Conservation (phyloP, 169 alveolate species). For the Babesia ovis region DNA sequence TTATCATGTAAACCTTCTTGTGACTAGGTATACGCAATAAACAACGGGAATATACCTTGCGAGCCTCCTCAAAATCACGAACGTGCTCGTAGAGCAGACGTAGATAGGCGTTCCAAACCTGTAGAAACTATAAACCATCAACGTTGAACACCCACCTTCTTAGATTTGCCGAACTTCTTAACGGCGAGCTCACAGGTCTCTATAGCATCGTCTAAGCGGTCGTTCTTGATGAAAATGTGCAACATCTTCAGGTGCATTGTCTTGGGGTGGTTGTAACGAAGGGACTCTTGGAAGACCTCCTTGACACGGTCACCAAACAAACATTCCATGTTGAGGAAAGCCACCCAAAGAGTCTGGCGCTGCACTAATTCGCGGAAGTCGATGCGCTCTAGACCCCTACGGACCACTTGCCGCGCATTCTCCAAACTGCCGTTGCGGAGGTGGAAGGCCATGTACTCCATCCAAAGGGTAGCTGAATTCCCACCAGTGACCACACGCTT, state of each 20-base stretch:
- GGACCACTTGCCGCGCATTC: conserved; percentile 80
- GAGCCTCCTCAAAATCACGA: conserved; percentile 57
- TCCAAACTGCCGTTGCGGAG: conserved; percentile 75
- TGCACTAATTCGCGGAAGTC: conserved; percentile 77
- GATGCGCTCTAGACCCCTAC: conserved; percentile 77
- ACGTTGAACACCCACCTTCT: conserved; percentile 62
- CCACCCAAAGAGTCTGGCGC: conserved; percentile 79
- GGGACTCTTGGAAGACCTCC: conserved; percentile 71
- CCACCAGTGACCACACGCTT: conserved; percentile 48
- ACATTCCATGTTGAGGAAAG: conserved; percentile 83
- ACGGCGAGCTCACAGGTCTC: conserved; percentile 71
- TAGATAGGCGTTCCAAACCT: conserved; percentile 62
- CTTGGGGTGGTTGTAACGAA: conserved; percentile 72
- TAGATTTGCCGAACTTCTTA: conserved; percentile 71
- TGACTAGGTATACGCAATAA: conserved; percentile 59
- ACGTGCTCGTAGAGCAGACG: conserved; percentile 49
- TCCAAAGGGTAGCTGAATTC: conserved; percentile 61
- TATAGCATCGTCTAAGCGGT: conserved; percentile 63
- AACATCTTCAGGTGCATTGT: conserved; percentile 69
- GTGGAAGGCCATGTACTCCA: conserved; percentile 81
- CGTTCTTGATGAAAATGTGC: conserved; percentile 60
- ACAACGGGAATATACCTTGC: conserved; percentile 62
- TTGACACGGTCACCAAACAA: conserved; percentile 75
- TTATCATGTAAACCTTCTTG: conserved; percentile 70
- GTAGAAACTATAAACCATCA: conserved; percentile 5